Base-by-base conservation (phyloP, 805 yeast species). In the Metschnikowia baotianmanensis region DNA sequence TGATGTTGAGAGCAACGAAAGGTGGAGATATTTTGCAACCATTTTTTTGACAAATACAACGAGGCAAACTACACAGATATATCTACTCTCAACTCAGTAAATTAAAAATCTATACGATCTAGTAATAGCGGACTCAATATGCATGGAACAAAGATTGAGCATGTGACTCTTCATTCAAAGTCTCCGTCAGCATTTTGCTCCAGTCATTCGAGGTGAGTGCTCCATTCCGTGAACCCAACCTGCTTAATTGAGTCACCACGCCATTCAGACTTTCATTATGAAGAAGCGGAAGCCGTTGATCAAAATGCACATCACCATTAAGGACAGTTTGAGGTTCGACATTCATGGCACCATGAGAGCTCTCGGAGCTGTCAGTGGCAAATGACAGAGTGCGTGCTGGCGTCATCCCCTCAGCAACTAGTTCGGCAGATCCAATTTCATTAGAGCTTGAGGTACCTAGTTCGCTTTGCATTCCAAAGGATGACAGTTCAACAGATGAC, bases 281-380 rank as follows among this genome's bases (percentile, higher is more conserved):
- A 28, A 63, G 47, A 26, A 62, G 49, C 2, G 65, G 62, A 11
- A 62, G 45, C 26, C 56, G 46, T 33, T 60, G 66, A 1, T 48
- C 57, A 32, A 56, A 63, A 25, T 47, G 45, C 3, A 51, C 40
- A 11, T 51, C 60, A 5, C 50, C 54, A 2, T 52, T 41, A 21
- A 47, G 40, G 2, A 54, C 32, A 34, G 55, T 48, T 30, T 50
- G 52, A 1, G 44, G 24, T 4, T 32, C 38, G 6, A n/a, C 24
- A 23, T 28, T 38, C 12, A 15, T 11, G 16, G 28, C 19, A 5
- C 28, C 41, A 19, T 21, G 5, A 21, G 24, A 3, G 16, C 22
- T 19, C 15, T 15, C 28, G 7, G 29, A n/a, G 11, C n/a, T n/a
- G 13, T 38, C 33, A 2, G 21, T 29, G 13, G 10, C 24, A 11